These are phyloP conservation scores for Populus simonii DNA, from an alignment of 345 rosid genomes.

Conservation along the genomic window DNA sequence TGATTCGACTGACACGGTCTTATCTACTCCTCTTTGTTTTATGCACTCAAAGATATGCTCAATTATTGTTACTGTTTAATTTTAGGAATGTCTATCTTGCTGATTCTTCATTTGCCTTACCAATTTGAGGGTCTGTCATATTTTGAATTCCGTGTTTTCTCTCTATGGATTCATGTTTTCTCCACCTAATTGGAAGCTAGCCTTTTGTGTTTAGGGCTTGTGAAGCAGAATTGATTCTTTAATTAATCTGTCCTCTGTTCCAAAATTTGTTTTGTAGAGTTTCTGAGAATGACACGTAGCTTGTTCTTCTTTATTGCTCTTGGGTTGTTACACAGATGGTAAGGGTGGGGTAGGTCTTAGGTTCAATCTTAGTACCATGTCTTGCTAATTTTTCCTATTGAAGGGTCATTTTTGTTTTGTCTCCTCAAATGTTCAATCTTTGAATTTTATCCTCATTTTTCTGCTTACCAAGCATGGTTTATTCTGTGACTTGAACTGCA, in stretches of 20 bases:
- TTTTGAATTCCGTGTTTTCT: too few species aligned
- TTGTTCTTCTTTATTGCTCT: not conserved
- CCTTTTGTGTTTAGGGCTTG: too few species aligned
- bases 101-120: too few species aligned
- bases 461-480: not conserved
- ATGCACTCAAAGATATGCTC: not conserved
- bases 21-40: not conserved
- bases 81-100: too few species aligned
- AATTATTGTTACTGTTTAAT: not conserved
- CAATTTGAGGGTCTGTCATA: too few species aligned
- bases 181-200: too few species aligned
- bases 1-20: not conserved
- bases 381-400: not conserved
- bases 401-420: not conserved
- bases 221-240: not conserved
- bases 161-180: too few species aligned
- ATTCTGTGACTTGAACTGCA: not conserved
- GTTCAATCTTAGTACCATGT: not conserved
- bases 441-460: not conserved
- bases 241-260: not conserved
- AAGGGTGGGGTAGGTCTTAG: not conserved
- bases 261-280: not conserved
- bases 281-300: not conserved
- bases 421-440: not conserved
- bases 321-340: not conserved